Evolutionary conservation across 140 eudicot species (phyloP).

Genomic region (Oenanthe javanica): DNA sequence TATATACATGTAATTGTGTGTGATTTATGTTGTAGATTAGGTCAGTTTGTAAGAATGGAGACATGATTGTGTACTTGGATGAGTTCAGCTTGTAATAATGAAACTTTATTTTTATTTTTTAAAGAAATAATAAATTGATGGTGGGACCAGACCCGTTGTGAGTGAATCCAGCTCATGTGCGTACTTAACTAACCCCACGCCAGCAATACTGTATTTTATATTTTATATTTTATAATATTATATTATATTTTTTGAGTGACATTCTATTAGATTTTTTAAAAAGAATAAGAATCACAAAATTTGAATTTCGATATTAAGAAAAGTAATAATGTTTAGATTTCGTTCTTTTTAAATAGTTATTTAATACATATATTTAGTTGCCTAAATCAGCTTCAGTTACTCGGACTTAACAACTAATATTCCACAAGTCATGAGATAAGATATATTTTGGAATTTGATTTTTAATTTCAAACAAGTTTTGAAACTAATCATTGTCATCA

Average conservation of each 20-base stretch:
- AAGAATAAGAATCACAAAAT: no score
- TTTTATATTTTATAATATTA: background rate
- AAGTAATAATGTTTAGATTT: no score
- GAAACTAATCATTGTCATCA: no score
- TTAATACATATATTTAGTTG: no score
- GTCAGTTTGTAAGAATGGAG: constrained; percentile 29
- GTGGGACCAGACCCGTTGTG: constrained; percentile 54
- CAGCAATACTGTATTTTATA: background rate
- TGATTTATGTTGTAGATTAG: constrained; percentile 12
- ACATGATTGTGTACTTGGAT: constrained; percentile 41
- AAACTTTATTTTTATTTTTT: background rate
- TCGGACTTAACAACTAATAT: no score
- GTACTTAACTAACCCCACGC: background rate
- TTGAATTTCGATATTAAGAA: no score
- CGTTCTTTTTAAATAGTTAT: no score
- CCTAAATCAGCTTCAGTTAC: no score
- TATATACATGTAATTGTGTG: background rate
- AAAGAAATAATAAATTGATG: background rate
- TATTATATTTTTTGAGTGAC: background rate
- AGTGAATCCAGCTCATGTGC: constrained; percentile 20
- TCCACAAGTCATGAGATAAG: no score
- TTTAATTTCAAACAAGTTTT: no score
- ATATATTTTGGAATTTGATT: no score
- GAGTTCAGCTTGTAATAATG: constrained; percentile 17
- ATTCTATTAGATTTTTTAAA: background rate